phyloP scores from a whole-genome alignment of 208 protist genomes.

The Acanthamoeba polyphaga region DNA sequence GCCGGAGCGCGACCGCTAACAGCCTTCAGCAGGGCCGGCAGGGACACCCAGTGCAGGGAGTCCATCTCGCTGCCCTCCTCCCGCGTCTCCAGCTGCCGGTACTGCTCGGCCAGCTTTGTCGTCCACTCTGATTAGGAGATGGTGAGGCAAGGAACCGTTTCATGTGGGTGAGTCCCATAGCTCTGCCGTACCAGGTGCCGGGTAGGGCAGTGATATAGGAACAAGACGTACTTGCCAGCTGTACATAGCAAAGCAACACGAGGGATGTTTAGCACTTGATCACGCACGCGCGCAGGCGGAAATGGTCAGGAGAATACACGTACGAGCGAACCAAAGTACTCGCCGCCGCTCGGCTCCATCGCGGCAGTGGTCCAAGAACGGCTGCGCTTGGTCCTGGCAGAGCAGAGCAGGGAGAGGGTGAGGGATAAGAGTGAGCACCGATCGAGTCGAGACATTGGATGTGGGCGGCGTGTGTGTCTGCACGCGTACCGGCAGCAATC shows the following conservation, averaged over 20 bases:
- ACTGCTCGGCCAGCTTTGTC: not conserved
- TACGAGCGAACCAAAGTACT: conserved; percentile 56
- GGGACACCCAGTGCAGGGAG: conserved; percentile 31
- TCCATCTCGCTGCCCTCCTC: conserved; percentile 48
- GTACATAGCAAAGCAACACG: not conserved
- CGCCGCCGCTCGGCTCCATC: not conserved
- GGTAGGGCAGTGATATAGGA: conserved; percentile 7
- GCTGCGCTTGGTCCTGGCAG: not conserved
- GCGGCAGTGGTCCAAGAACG: not conserved
- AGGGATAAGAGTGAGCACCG: not conserved
- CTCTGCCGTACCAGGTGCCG: not conserved
- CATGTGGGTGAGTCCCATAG: not conserved
- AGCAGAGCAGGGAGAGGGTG: not conserved
- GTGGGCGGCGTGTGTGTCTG: not conserved
- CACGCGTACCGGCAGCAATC: not conserved
- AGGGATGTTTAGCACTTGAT: not conserved
- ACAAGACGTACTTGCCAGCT: conserved; percentile 43
- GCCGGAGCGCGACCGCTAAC: not conserved
- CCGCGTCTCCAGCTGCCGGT: not conserved
- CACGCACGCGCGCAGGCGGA: not conserved
- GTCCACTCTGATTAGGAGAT: not conserved
- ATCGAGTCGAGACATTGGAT: not conserved
- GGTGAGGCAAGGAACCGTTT: no score
- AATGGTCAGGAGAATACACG: not conserved
- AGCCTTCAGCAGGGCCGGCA: not conserved